phyloP scores from a whole-genome alignment of 805 yeast species.

The Yamadazyma phyllophila region DNA sequence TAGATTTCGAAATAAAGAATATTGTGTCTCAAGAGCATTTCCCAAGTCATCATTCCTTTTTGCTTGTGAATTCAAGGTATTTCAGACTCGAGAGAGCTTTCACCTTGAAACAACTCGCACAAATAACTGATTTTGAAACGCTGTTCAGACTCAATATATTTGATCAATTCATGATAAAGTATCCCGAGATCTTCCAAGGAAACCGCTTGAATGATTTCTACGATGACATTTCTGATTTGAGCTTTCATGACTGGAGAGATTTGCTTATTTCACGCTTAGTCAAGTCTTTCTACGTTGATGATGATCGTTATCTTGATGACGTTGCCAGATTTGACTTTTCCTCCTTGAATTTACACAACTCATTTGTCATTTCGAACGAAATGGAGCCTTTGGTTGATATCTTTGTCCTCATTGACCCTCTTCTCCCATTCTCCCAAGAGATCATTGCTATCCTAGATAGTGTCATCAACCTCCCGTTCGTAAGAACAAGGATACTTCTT shows the following conservation, averaged over 20 bases:
- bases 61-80: slow-evolving; percentile 58
- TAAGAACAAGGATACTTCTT: slow-evolving; percentile 53
- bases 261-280: slow-evolving; percentile 42
- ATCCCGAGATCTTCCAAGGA: slow-evolving; percentile 23
- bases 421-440: slow-evolving; percentile 65
- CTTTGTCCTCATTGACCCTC: slow-evolving; percentile 66
- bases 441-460: slow-evolving; percentile 45
- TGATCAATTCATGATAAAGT: slow-evolving; percentile 26
- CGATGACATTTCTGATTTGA: not conserved
- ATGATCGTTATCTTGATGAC: slow-evolving; percentile 37
- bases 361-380: slow-evolving; percentile 23
- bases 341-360: slow-evolving; percentile 25
- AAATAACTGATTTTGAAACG: slow-evolving; percentile 47
- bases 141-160: slow-evolving; percentile 40
- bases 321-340: slow-evolving; percentile 49
- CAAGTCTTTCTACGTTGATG: slow-evolving; percentile 42
- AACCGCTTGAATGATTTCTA: slow-evolving; percentile 17
- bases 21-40: slow-evolving; percentile 30
- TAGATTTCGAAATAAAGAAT: slow-evolving; percentile 6
- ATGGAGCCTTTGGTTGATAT: slow-evolving; percentile 49
- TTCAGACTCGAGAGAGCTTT: slow-evolving; percentile 27
- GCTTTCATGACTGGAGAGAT: slow-evolving; percentile 45
- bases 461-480: slow-evolving; percentile 44
- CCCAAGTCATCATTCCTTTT: slow-evolving; percentile 33
- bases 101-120: slow-evolving; percentile 27